A percentile compares a stretch with the other conserved stretches of the same genome.
These are phyloP conservation scores for Pseudotsuga menziesii DNA, from an alignment of 75 land plant genomes.

Conservation along the genomic window DNA sequence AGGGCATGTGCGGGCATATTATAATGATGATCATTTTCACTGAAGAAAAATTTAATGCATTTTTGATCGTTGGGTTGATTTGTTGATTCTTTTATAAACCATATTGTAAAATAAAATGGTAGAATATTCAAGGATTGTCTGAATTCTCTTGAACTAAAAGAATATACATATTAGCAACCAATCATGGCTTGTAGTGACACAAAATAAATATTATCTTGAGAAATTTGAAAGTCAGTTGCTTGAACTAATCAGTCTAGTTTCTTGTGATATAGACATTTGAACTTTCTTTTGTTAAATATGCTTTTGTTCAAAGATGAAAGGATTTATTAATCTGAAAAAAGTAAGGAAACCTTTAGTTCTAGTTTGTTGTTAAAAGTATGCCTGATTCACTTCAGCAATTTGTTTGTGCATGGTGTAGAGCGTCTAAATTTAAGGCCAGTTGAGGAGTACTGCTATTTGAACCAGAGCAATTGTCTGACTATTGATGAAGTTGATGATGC, in stretches of 20 bases:
- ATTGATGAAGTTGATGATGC: conserved; percentile 84
- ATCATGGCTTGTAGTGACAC: too few species aligned
- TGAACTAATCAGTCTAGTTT: not conserved
- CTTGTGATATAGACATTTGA: not conserved
- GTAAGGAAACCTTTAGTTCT: too few species aligned
- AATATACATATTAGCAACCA: too few species aligned
- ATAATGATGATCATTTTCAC: not conserved
- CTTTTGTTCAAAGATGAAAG: too few species aligned
- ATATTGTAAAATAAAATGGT: too few species aligned
- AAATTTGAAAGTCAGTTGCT: too few species aligned
- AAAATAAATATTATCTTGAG: too few species aligned
- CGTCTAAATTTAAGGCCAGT: conserved; percentile 54
- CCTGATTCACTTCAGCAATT: not conserved
- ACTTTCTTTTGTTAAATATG: not conserved
- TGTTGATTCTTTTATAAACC: too few species aligned
- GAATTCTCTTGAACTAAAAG: too few species aligned
- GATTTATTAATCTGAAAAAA: too few species aligned
- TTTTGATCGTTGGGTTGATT: not conserved
- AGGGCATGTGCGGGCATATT: not conserved
- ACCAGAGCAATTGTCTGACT: conserved; percentile 64
- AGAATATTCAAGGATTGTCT: too few species aligned
- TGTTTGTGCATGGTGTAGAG: conserved; percentile 39
- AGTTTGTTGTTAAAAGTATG: too few species aligned
- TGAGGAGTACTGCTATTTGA: conserved; percentile 61
- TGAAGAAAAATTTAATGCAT: not conserved